Conservation (phyloP, 257 asterid genomes). For the Solanum chilense region DNA sequence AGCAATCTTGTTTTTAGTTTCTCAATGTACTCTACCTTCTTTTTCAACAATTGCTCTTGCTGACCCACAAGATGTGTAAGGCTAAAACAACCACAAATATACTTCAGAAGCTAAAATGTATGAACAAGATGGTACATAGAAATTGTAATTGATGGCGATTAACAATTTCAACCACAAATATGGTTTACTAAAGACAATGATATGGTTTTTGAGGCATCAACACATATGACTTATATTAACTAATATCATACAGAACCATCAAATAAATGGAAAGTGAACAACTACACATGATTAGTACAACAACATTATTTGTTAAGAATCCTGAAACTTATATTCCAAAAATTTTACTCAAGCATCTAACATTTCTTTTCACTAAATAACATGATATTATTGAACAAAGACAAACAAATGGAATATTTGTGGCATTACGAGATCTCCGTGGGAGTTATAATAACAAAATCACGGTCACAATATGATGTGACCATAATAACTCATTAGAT, state of each 20-base stretch:
- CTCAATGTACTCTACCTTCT: no score
- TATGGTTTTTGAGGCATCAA: background rate
- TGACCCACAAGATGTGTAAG: background rate
- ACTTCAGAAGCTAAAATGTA: background rate
- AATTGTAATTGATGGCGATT: no score
- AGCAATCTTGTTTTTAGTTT: no score
- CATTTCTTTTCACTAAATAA: background rate
- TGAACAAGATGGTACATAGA: no score
- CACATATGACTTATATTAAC: background rate
- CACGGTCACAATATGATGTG: background rate
- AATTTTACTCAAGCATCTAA: background rate
- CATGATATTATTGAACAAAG: no score
- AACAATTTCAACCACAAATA: background rate
- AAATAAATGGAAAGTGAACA: background rate
- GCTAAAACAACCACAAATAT: background rate
- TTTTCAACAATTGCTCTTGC: slow-evolving; percentile 51
- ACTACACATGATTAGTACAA: background rate
- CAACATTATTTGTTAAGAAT: background rate
- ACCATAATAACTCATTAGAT: background rate
- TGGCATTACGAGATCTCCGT: background rate
- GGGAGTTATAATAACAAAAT: background rate
- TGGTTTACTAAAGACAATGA: background rate
- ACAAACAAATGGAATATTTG: background rate
- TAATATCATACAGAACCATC: background rate
- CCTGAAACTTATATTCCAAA: background rate